A percentile compares a stretch with the other conserved stretches of the same genome.
Evolutionary conservation across 2,329 filamentous ascomycete species (phyloP).

Genomic region (Parafenestella ontariensis): DNA sequence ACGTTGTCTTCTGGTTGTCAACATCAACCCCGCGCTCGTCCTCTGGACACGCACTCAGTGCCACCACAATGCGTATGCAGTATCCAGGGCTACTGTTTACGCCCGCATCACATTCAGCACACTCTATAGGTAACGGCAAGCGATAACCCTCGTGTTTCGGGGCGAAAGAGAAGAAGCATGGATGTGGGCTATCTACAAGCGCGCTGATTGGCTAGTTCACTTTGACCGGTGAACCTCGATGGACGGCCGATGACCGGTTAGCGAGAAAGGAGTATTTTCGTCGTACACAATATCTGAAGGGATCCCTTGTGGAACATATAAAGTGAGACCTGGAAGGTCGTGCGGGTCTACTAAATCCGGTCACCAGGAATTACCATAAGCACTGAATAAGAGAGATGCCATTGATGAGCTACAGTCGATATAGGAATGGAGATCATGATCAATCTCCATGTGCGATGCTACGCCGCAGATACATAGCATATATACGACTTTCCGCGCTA

Average conservation of each 20-base stretch:
- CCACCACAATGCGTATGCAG: slow-evolving; percentile 7
- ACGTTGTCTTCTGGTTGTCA: neutral
- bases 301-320: no score
- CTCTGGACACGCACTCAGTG: slow-evolving; percentile 1
- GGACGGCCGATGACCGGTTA: no score
- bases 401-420: no score
- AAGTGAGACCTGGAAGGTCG: no score
- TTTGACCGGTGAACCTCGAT: slow-evolving; percentile 11
- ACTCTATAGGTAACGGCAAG: slow-evolving; percentile 6
- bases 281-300: no score
- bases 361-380: no score
- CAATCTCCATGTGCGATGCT: neutral
- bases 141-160: slow-evolving; percentile 10
- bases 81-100: slow-evolving; percentile 2
- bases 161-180: slow-evolving; percentile 7
- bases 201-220: slow-evolving; percentile 16
- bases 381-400: no score
- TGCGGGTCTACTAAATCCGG: no score
- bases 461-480: no score
- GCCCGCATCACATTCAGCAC: slow-evolving; percentile 4
- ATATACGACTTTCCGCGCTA: no score
- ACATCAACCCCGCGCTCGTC: slow-evolving; percentile 12
- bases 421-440: no score
- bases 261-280: neutral
- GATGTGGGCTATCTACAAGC: slow-evolving; percentile 1